phyloP scores from a whole-genome alignment of 2,329 filamentous ascomycete genomes.

The Pseudonectria foliicola region DNA sequence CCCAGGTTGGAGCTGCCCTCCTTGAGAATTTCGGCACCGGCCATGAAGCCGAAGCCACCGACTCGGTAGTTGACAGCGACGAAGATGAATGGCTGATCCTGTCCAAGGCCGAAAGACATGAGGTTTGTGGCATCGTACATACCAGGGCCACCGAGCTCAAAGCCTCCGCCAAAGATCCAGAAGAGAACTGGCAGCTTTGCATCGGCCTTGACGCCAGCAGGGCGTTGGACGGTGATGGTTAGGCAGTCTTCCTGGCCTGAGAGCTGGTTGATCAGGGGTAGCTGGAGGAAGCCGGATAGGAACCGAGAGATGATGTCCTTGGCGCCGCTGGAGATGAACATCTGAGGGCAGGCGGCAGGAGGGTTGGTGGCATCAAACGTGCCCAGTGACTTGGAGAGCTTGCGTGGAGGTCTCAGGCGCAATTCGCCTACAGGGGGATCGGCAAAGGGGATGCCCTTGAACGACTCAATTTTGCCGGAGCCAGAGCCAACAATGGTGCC shows the following conservation, averaged over 20 bases:
- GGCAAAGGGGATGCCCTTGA: constrained; percentile 70
- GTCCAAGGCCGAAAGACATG: constrained; percentile 35
- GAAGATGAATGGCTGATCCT: constrained; percentile 55
- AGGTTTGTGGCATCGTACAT: constrained; percentile 47
- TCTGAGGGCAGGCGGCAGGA: constrained; percentile 64
- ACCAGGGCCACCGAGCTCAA: constrained; percentile 44
- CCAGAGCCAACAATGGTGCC: constrained; percentile 48
- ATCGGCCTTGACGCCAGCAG: constrained; percentile 44
- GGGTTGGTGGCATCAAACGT: constrained; percentile 52
- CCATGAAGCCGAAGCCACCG: constrained; percentile 67
- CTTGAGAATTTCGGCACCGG: constrained; percentile 58
- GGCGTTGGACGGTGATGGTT: constrained; percentile 52
- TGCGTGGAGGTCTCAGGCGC: constrained; percentile 61
- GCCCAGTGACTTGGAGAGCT: constrained; percentile 48
- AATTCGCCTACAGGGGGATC: constrained; percentile 59
- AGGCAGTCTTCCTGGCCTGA: constrained; percentile 59
- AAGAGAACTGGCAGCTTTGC: constrained; percentile 60
- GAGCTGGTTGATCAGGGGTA: constrained; percentile 50
- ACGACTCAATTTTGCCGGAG: constrained; percentile 52
- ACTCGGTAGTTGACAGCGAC: constrained; percentile 74
- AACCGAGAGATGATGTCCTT: constrained; percentile 34
- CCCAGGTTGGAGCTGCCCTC: constrained; percentile 66
- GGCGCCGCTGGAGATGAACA: constrained; percentile 49
- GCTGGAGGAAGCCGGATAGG: constrained; percentile 43
- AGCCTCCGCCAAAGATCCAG: constrained; percentile 66